Base-by-base conservation (phyloP, 2,329 filamentous ascomycete species). In the Penicillium hordei region DNA sequence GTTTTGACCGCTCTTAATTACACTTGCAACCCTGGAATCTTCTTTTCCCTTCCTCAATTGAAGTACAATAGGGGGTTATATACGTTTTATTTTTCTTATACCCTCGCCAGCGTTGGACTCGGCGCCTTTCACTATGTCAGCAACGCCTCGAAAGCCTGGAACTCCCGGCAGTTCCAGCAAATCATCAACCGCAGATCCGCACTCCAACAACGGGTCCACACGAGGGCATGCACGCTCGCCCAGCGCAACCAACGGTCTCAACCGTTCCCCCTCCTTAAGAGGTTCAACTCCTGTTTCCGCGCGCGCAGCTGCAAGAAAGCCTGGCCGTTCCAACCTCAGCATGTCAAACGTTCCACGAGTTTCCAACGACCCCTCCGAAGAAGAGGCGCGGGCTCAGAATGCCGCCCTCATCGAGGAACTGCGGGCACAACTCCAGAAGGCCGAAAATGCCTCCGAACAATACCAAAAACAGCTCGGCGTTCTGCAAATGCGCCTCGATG, bases 391-490 rank as follows among this genome's bases (percentile, higher is more conserved):
- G 65, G 91, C 90, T 19, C 91, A 94, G 75, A 88, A 89, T 61
- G 82, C 91, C 42, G 88, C 90, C 17, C 79, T 90, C 56, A 83
- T 96, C 58, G 90, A 95, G 63, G 92, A 97, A 63, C 79, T 97
- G 58, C 92, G 91, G 76, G 87, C 91, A 63, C 87, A 91, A 57
- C 81, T 97, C 50, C 85, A 90, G 68, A 90, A 89, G 74, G 89
- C 92, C 23, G 93, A 97, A 76, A 83, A 81, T 49, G 81, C 85
- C 39, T 89, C 89, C 0, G 90, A 94, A 66, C 87, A 92, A 68
- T 89, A 87, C 73, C 87, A 89, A 77, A 93, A 93, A 75, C 91
- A 97, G 77, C 80, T 87, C 54, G 89, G 94, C 58, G 88, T 96
- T 45, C 79, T 97, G 64, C 91, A 96, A 76, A 84, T 89, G 64